Evolutionary conservation across 805 yeast species (phyloP).

Genomic region (Saccharomycopsis guyanensis): DNA sequence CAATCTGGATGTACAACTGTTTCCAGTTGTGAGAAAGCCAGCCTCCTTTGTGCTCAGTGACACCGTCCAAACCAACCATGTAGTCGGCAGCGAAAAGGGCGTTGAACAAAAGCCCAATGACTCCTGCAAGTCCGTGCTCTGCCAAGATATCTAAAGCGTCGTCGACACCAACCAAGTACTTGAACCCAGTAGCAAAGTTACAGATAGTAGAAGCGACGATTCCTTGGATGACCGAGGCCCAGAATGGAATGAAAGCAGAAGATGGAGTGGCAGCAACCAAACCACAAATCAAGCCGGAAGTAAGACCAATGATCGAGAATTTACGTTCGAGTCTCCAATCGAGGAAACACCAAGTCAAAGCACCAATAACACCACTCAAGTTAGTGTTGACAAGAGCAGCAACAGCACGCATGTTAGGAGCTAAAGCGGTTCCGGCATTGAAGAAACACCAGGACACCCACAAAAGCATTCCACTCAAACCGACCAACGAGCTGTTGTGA

Average conservation of each 20-base stretch:
- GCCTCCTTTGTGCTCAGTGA: conserved; percentile 80
- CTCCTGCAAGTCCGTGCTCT: conserved; percentile 98
- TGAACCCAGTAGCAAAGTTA: conserved; percentile 83
- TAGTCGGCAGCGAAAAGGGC: conserved; percentile 82
- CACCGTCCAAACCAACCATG: conserved; percentile 87
- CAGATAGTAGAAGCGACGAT: conserved; percentile 74
- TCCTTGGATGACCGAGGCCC: conserved; percentile 87
- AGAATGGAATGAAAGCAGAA: conserved; percentile 82
- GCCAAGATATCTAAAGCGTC: conserved; percentile 93
- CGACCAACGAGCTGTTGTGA: conserved; percentile 86
- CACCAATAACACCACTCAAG: conserved; percentile 83
- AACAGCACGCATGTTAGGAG: conserved; percentile 75
- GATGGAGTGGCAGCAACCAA: conserved; percentile 96
- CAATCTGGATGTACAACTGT: conserved; percentile 86
- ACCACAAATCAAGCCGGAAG: conserved; percentile 94
- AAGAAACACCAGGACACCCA: conserved; percentile 97
- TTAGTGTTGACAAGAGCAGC: conserved; percentile 92
- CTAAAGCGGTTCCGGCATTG: conserved; percentile 83
- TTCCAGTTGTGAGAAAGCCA: conserved; percentile 88
- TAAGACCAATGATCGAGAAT: conserved; percentile 91
- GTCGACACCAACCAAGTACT: conserved; percentile 73
- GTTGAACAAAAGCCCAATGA: conserved; percentile 82
- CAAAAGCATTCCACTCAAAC: conserved; percentile 76
- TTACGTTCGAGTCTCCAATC: conserved; percentile 85
- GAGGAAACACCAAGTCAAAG: conserved; percentile 82